Evolutionary conservation across 2,329 filamentous ascomycete species (phyloP).

Genomic region (Taxawa tesnikishii): DNA sequence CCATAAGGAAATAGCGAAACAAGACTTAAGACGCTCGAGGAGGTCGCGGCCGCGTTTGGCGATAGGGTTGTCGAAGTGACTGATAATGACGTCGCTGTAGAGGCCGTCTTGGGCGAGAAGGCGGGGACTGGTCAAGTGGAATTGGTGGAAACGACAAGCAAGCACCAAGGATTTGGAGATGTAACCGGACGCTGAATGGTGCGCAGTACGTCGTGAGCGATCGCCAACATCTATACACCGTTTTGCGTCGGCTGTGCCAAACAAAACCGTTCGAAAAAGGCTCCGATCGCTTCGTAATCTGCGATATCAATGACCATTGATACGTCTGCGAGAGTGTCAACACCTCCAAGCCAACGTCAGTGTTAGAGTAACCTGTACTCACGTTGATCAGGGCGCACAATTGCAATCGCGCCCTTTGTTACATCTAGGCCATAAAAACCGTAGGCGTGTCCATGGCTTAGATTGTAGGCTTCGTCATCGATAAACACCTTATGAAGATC

Average conservation of each 20-base stretch:
- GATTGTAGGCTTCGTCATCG: conserved; percentile 43
- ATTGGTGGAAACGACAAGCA: too few species aligned
- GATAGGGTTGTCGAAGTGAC: conserved; percentile 18
- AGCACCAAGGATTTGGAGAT: too few species aligned
- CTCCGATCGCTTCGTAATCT: too few species aligned
- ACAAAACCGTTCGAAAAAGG: too few species aligned
- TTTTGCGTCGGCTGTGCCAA: too few species aligned
- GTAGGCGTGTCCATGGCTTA: conserved; percentile 46
- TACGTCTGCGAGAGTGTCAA: too few species aligned
- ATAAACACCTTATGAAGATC: conserved; percentile 50
- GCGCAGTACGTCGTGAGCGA: too few species aligned
- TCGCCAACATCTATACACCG: too few species aligned
- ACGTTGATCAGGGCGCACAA: neutral
- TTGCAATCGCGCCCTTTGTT: neutral
- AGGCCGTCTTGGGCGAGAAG: conserved; percentile 13
- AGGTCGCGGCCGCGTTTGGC: conserved; percentile 19
- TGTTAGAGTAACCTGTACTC: too few species aligned
- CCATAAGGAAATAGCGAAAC: conserved; percentile 15
- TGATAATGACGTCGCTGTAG: conserved; percentile 13
- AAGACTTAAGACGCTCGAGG: conserved; percentile 17
- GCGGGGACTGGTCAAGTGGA: conserved; percentile 5
- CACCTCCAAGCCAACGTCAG: too few species aligned
- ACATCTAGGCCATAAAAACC: conserved; percentile 41
- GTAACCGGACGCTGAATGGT: too few species aligned
- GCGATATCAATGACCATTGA: too few species aligned